These are phyloP conservation scores for Carpinus viminea DNA, from an alignment of 306 rosid genomes.

Conservation along the genomic window DNA sequence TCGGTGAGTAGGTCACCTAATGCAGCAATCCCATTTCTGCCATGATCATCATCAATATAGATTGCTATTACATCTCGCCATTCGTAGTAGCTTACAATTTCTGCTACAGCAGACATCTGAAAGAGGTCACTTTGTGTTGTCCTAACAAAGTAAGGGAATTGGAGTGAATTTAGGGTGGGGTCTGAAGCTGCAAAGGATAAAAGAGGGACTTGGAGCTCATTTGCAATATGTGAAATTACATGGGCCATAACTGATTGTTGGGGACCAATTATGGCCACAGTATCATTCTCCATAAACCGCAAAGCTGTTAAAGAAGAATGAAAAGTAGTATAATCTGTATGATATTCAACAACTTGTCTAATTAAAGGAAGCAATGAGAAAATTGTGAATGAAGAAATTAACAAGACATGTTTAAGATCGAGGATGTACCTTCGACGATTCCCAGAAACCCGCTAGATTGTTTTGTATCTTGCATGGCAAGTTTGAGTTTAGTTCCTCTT, in stretches of 20 bases:
- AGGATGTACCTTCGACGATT: conserved; percentile 48
- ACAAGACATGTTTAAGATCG: not conserved
- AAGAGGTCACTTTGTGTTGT: conserved; percentile 70
- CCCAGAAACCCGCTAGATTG: conserved; percentile 50
- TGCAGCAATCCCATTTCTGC: conserved; percentile 83
- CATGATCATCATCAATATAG: conserved; percentile 82
- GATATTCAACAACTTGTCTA: not conserved
- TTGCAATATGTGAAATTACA: conserved; percentile 82
- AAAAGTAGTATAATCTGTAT: conserved; percentile 5
- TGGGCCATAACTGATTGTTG: conserved; percentile 85
- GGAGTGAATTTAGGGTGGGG: conserved; percentile 84
- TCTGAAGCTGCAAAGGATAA: conserved; percentile 80
- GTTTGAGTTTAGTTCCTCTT: conserved; percentile 40
- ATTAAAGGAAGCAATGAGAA: not conserved
- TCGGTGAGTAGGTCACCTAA: conserved; percentile 75
- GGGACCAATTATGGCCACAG: conserved; percentile 93
- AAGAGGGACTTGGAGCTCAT: conserved; percentile 84
- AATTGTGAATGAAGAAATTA: not conserved
- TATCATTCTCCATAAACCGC: conserved; percentile 64
- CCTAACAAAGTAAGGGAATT: conserved; percentile 85
- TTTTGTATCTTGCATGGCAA: conserved; percentile 42
- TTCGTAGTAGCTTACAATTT: conserved; percentile 54
- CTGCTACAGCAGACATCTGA: conserved; percentile 88
- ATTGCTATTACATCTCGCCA: conserved; percentile 93
- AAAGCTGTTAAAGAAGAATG: conserved; percentile 56